These are phyloP conservation scores for Sporothrix protearum DNA, from an alignment of 2,329 filamentous ascomycete species.

Conservation along the genomic window DNA sequence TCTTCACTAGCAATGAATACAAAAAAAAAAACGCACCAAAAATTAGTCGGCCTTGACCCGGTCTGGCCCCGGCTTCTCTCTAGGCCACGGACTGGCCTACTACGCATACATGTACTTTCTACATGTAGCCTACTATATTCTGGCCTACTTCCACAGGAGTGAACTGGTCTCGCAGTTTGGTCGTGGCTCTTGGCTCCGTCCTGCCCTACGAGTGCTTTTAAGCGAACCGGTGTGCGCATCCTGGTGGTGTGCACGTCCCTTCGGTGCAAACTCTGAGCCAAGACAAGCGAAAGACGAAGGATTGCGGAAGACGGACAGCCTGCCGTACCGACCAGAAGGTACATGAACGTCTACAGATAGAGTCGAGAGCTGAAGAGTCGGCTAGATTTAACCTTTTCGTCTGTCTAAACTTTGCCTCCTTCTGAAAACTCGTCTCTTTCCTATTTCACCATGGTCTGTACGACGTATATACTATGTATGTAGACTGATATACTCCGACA, in stretches of 20 bases:
- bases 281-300: background rate
- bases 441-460: too few species aligned
- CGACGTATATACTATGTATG: too few species aligned
- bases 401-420: background rate
- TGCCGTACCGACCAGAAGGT: background rate
- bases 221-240: constrained; percentile 2
- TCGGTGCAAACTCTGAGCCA: background rate
- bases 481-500: too few species aligned
- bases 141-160: background rate
- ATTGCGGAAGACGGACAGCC: constrained; percentile 1
- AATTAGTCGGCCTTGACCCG: too few species aligned
- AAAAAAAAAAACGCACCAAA: too few species aligned
- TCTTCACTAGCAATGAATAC: background rate
- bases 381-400: background rate
- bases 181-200: background rate
- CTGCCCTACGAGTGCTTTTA: background rate
- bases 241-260: background rate
- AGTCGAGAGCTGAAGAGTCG: too few species aligned
- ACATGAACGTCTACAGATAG: background rate
- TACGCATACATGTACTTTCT: too few species aligned
- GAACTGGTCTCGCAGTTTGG: background rate
- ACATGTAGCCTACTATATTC: too few species aligned
- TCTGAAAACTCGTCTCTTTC: too few species aligned
- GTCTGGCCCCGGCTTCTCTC: background rate
- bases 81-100: background rate